Percentiles rank a stretch among this genome's conserved stretches.
phyloP scores from a whole-genome alignment of 169 alveolate species.

The Cryptosporidium xiaoi region DNA sequence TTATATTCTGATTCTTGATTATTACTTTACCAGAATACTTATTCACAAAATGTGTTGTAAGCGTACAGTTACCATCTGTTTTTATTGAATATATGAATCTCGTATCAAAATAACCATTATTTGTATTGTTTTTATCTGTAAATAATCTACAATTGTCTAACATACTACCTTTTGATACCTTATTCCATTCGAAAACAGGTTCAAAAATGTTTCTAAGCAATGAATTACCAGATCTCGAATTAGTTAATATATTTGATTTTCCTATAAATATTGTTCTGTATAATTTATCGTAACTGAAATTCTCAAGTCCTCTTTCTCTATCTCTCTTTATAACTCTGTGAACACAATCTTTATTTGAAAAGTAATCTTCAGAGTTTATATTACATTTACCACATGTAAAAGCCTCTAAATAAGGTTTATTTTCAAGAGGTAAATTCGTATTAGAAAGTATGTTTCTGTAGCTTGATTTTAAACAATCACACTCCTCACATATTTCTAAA shows the following conservation, averaged over 20 bases:
- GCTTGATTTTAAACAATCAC: too few relatives aligned
- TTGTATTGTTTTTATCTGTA: not conserved
- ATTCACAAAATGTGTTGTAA: slow-evolving; percentile 21
- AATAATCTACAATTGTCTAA: slow-evolving; percentile 32
- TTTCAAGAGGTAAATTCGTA: too few relatives aligned
- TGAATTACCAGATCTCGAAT: not conserved
- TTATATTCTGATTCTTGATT: slow-evolving; percentile 1
- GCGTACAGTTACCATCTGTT: slow-evolving; percentile 15
- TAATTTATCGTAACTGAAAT: not conserved
- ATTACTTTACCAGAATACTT: slow-evolving; percentile 38
- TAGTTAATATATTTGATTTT: slow-evolving; percentile 13
- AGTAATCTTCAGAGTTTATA: not conserved
- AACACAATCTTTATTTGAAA: not conserved
- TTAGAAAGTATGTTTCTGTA: too few relatives aligned
- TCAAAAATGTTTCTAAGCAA: slow-evolving; percentile 23
- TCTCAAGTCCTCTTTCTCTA: not conserved
- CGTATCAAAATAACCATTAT: slow-evolving; percentile 6
- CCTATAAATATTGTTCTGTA: slow-evolving; percentile 27
- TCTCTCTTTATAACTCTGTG: slow-evolving; percentile 2
- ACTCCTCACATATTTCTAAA: too few relatives aligned
- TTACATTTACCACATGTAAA: slow-evolving; percentile 23
- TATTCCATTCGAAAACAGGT: slow-evolving; percentile 53
- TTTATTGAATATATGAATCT: slow-evolving; percentile 19
- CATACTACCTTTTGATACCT: slow-evolving; percentile 26
- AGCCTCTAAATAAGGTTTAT: not conserved